Percentiles rank a stretch among this genome's conserved stretches.
phyloP scores from a whole-genome alignment of 139 green algal species.

The Picochlorum sp. region DNA sequence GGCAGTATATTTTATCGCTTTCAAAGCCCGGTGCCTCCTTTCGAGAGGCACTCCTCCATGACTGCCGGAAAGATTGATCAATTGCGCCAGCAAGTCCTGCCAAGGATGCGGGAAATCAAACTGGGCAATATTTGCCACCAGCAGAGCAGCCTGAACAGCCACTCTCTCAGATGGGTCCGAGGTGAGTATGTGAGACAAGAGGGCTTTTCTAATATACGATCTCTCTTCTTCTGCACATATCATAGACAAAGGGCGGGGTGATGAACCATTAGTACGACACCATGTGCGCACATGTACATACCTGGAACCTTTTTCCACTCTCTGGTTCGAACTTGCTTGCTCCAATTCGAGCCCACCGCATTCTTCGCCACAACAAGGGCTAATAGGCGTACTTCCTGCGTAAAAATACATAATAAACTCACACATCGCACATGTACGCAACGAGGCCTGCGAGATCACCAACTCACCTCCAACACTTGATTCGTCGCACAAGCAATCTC shows the following conservation, averaged over 20 bases:
- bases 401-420: neutral
- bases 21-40: conserved; percentile 42
- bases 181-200: conserved; percentile 36
- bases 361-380: conserved; percentile 74
- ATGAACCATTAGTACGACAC: no score
- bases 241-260: no score
- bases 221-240: conserved; percentile 45
- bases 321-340: conserved; percentile 64
- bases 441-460: neutral
- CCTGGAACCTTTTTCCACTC: conserved; percentile 39
- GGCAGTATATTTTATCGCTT: conserved; percentile 55
- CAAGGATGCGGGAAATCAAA: conserved; percentile 52
- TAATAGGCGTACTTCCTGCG: conserved; percentile 57
- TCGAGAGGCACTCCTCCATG: conserved; percentile 8
- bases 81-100: conserved; percentile 3
- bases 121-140: conserved; percentile 64
- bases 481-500: conserved; percentile 23
- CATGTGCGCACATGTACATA: no score
- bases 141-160: conserved; percentile 53
- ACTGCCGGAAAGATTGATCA: conserved; percentile 12
- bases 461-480: conserved; percentile 3
- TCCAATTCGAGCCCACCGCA: conserved; percentile 62
- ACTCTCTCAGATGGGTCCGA: conserved; percentile 42
- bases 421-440: neutral
- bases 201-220: conserved; percentile 32